Conservation (phyloP, 192 early-diverging fungal species). For the Geranomyces variabilis region DNA sequence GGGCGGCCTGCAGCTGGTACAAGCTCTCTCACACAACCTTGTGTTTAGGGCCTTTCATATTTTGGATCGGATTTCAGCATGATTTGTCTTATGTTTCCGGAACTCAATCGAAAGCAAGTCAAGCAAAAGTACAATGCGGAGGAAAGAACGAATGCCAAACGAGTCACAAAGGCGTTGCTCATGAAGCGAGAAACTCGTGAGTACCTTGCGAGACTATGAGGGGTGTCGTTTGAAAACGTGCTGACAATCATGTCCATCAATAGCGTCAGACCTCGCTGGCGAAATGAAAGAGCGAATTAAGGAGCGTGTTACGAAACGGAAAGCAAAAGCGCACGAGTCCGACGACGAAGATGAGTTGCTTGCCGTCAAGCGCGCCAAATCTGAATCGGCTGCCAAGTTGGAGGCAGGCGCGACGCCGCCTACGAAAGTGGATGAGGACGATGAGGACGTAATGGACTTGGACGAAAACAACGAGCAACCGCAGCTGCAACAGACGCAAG, state of each 20-base stretch:
- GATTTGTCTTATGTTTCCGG: constrained; percentile 44
- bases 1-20: background rate
- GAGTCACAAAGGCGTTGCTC: constrained; percentile 27
- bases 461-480: background rate
- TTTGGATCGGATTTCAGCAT: constrained; percentile 45
- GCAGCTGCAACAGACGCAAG: background rate
- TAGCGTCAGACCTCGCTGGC: constrained; percentile 17
- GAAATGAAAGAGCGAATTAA: constrained; percentile 29
- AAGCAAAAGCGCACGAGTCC: constrained; percentile 3
- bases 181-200: constrained; percentile 12
- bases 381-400: background rate
- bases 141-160: constrained; percentile 23
- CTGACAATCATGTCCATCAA: background rate
- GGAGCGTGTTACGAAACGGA: constrained; percentile 29
- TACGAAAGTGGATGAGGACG: constrained; percentile 7
- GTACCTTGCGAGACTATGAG: background rate
- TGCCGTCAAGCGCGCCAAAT: constrained; percentile 5
- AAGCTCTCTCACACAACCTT: background rate
- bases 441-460: constrained; percentile 7
- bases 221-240: background rate
- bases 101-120: constrained; percentile 31
- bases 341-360: constrained; percentile 19
- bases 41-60: constrained; percentile 34
- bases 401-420: background rate
- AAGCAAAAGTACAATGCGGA: constrained; percentile 42